Evolutionary conservation across 306 rosid species (phyloP).

Genomic region (Heteromeles arbutifolia): DNA sequence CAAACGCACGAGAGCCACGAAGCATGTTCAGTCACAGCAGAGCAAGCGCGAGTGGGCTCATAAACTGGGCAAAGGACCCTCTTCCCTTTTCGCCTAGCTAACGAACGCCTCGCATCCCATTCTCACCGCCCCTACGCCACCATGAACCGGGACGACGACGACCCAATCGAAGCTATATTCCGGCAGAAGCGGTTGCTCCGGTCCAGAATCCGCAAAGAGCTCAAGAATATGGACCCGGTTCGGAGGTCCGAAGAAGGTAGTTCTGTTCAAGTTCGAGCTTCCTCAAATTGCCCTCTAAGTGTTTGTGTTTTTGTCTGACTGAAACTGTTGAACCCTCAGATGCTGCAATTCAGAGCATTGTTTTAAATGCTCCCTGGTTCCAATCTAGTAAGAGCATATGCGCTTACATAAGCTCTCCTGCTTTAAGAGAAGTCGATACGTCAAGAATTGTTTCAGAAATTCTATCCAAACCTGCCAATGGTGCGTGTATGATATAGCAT

Average conservation of each 20-base stretch:
- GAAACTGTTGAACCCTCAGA: constrained; percentile 29
- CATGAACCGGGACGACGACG: constrained; percentile 9
- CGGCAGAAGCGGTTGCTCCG: constrained; percentile 53
- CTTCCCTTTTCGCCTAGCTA: background rate
- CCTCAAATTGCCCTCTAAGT: background rate
- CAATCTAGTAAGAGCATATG: constrained; percentile 54
- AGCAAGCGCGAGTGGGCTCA: background rate
- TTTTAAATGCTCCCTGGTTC: constrained; percentile 75
- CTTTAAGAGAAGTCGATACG: constrained; percentile 80
- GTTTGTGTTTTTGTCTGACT: constrained; percentile 1
- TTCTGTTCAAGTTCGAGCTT: background rate
- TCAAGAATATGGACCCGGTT: constrained; percentile 57
- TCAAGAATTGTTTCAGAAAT: constrained; percentile 47
- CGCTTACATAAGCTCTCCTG: constrained; percentile 71
- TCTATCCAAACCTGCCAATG: constrained; percentile 31
- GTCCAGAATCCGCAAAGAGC: constrained; percentile 59
- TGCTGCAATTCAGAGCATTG: constrained; percentile 48
- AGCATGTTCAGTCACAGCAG: background rate
- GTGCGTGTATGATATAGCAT: constrained; percentile 9
- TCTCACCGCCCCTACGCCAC: constrained; percentile 1
- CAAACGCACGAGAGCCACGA: background rate
- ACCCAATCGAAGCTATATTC: constrained; percentile 43
- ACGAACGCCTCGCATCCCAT: background rate
- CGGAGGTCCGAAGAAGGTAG: constrained; percentile 66
- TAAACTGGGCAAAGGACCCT: background rate